phyloP scores from a whole-genome alignment of 306 rosid species.

The Dalbergia cultrata region DNA sequence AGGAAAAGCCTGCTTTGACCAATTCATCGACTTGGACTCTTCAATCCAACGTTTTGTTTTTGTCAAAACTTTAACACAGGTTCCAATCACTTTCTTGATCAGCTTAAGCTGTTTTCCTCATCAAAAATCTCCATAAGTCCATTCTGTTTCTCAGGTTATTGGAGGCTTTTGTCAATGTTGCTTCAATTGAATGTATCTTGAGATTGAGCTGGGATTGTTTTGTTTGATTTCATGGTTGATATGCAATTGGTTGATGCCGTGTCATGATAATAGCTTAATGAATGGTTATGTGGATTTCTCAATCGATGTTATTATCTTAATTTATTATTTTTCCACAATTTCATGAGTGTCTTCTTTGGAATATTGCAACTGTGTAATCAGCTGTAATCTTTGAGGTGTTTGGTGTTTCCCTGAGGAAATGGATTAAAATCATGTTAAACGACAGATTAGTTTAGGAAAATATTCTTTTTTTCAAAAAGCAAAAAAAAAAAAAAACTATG shows the following conservation, averaged over 20 bases:
- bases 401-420: conserved; percentile 23
- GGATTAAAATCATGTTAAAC: background rate
- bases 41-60: conserved; percentile 26
- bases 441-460: too few relatives aligned
- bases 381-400: conserved; percentile 11
- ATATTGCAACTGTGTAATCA: conserved; percentile 33
- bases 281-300: conserved; percentile 13
- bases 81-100: conserved; percentile 28
- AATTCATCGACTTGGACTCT: conserved; percentile 63
- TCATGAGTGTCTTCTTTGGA: background rate
- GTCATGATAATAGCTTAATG: background rate
- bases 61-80: conserved; percentile 3
- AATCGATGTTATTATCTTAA: conserved; percentile 10
- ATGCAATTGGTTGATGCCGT: background rate
- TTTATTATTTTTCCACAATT: background rate
- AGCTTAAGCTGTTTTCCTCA: conserved; percentile 42
- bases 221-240: conserved; percentile 6
- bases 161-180: background rate
- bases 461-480: too few relatives aligned
- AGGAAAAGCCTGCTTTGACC: conserved; percentile 81
- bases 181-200: background rate
- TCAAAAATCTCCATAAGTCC: conserved; percentile 37
- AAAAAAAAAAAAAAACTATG: too few relatives aligned
- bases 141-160: background rate
- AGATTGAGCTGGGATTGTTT: conserved; percentile 33